Base-by-base conservation (phyloP, 2,329 filamentous ascomycete genomes). In the Hymenoscyphus linearis region DNA sequence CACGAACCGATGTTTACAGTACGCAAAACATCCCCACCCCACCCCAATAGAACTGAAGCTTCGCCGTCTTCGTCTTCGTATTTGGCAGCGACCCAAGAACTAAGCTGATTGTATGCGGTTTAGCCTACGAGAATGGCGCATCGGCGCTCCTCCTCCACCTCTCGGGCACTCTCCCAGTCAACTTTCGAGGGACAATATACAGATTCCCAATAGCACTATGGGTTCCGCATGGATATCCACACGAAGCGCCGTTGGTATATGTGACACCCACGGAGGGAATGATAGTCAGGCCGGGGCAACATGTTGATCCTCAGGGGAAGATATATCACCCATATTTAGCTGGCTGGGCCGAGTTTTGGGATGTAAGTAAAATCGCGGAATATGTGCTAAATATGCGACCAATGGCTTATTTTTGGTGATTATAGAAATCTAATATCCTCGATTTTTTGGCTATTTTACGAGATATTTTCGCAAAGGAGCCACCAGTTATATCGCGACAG, bases 1-100 rank as follows among this genome's bases (percentile, higher is more conserved):
- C 93, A 27, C 85, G 90, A 68, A 99, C 95, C 64, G 93, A 98
- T 75, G 93, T 98, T 57, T 96, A 98, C 76, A 98, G 92, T 96
- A 82, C 70, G 44, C 44, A 25, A 50, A 31, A 9, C 2, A 31
- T 12, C 18, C 18, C 44, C 37, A 16, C n/a, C n/a, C 37, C 37
- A 50, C 44, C 44, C 18, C 44, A 50, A 18, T 22, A 22, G 13
- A 22, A 25, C 9, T 22, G 85, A 60, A 37, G 22, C 35, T 18
- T 31, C 10, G 6, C 31, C 31, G 10, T 31, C 31, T 31, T 31
- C 5, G 10, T 31, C 2, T 31, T 31, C 31, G 31, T 16, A 18
- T n/a, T 13, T 34, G 40, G 14, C 25, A 52, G 6, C 53, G 22
- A 60, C 40, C 16, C 16, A 5, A 63, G 66, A 70, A 34, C 68